phyloP scores from a whole-genome alignment of 305 asterid genomes.

The Solanum hybrid region DNA sequence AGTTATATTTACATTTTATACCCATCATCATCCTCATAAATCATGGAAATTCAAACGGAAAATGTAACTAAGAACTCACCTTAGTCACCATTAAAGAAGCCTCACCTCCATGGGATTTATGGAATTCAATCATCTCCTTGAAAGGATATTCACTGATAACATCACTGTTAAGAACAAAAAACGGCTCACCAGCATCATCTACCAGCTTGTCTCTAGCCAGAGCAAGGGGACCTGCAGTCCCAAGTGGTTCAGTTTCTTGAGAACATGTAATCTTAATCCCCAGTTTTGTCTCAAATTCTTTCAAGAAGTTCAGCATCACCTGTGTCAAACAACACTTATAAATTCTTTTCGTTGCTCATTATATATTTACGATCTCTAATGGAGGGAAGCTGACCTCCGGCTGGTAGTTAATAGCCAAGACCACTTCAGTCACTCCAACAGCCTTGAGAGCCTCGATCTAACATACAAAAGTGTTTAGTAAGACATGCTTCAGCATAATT shows the following conservation, averaged over 20 bases:
- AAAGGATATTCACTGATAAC: constrained; percentile 87
- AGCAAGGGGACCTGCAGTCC: constrained; percentile 96
- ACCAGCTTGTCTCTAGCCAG: constrained; percentile 82
- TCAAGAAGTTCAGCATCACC: constrained; percentile 93
- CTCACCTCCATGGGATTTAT: constrained; percentile 88
- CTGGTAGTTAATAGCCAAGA: constrained; percentile 89
- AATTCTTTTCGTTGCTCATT: not conserved
- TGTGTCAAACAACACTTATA: constrained; percentile 9
- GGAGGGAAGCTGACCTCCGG: constrained; percentile 52
- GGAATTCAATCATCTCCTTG: constrained; percentile 76
- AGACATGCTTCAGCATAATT: not conserved
- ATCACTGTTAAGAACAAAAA: constrained; percentile 88
- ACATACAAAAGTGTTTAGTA: not conserved
- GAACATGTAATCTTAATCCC: constrained; percentile 86
- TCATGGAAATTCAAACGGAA: not conserved
- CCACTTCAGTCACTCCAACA: constrained; percentile 89
- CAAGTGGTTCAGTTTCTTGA: constrained; percentile 91
- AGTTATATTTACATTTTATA: not conserved
- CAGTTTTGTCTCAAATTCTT: constrained; percentile 80
- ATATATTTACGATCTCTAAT: not conserved
- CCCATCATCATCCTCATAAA: not conserved
- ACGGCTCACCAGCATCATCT: constrained; percentile 72
- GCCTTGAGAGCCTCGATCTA: constrained; percentile 92
- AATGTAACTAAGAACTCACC: constrained; percentile 29
- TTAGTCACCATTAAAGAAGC: constrained; percentile 92